These are phyloP conservation scores for Penicillium sp. DNA, from an alignment of 2,329 filamentous ascomycete genomes.

Conservation along the genomic window DNA sequence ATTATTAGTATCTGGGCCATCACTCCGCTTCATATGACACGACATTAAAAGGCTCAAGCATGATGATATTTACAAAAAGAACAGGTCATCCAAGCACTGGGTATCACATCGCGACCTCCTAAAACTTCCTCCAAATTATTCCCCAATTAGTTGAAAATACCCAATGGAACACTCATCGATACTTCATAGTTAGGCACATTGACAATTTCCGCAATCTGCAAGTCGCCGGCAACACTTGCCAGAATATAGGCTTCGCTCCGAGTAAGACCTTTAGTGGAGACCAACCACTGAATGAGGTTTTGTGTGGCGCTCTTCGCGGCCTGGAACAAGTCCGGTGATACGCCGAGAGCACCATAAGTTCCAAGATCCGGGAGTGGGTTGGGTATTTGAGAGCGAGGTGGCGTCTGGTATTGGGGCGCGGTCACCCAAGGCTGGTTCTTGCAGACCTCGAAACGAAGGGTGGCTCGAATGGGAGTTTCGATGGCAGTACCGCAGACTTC, in stretches of 20 bases:
- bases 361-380: constrained; percentile 35
- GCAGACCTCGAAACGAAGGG: constrained; percentile 50
- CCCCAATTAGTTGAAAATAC: constrained; percentile 40
- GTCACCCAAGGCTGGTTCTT: constrained; percentile 50
- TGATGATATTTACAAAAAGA: background rate
- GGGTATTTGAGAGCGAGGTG: constrained; percentile 24
- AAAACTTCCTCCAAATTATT: background rate
- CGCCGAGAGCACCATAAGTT: constrained; percentile 50
- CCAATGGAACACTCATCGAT: constrained; percentile 51
- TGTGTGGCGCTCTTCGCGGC: constrained; percentile 52
- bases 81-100: constrained; percentile 1
- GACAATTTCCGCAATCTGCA: constrained; percentile 55
- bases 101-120: constrained; percentile 17
- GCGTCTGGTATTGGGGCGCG: constrained; percentile 51
- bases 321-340: constrained; percentile 50
- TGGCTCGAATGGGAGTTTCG: constrained; percentile 54
- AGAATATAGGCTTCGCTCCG: constrained; percentile 55
- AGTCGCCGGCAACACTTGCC: constrained; percentile 50
- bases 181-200: constrained; percentile 58
- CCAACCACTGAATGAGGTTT: constrained; percentile 52
- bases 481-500: constrained; percentile 59
- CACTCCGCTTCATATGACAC: background rate
- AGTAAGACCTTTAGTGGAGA: constrained; percentile 47
- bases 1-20: background rate
- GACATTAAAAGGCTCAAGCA: background rate